phyloP scores from a whole-genome alignment of 768 basidiomycete genomes.

The Coprinopsis cinerea region DNA sequence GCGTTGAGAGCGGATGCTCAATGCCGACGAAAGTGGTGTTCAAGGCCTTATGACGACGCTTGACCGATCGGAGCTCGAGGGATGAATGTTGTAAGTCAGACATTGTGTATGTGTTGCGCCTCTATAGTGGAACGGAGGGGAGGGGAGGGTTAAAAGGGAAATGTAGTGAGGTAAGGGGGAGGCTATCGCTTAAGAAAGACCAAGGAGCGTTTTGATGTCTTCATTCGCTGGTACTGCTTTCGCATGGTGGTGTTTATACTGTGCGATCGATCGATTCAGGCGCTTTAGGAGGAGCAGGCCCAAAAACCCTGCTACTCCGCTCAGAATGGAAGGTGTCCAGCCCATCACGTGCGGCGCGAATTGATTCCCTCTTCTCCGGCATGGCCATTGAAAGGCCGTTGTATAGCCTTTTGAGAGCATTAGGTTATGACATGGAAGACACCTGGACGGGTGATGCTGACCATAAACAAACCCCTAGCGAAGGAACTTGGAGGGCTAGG shows the following conservation, averaged over 20 bases:
- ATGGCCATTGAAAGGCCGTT: too few species aligned
- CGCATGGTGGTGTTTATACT: slow-evolving; percentile 17
- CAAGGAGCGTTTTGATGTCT: too few species aligned
- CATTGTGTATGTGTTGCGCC: slow-evolving; percentile 18
- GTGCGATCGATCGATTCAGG: slow-evolving; percentile 31
- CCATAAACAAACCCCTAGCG: too few species aligned
- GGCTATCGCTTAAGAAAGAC: too few species aligned
- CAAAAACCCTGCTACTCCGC: slow-evolving; percentile 24
- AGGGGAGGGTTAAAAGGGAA: slow-evolving; percentile 18
- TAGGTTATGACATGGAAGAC: too few species aligned
- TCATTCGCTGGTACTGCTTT: slow-evolving; percentile 9
- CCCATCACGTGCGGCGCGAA: not conserved
- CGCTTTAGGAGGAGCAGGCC: slow-evolving; percentile 21
- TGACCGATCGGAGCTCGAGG: slow-evolving; percentile 20
- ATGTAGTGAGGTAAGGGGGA: not conserved
- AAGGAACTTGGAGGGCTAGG: too few species aligned
- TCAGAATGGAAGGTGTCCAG: slow-evolving; percentile 25
- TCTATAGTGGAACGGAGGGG: too few species aligned
- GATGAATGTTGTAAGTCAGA: slow-evolving; percentile 20
- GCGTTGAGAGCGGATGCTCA: slow-evolving; percentile 53
- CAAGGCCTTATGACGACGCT: slow-evolving; percentile 48
- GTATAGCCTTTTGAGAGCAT: too few species aligned
- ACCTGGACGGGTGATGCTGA: too few species aligned
- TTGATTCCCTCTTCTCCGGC: too few species aligned
- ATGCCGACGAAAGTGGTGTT: slow-evolving; percentile 62